phyloP scores from a whole-genome alignment of 345 rosid species.

The Eucalyptus fibrosa region DNA sequence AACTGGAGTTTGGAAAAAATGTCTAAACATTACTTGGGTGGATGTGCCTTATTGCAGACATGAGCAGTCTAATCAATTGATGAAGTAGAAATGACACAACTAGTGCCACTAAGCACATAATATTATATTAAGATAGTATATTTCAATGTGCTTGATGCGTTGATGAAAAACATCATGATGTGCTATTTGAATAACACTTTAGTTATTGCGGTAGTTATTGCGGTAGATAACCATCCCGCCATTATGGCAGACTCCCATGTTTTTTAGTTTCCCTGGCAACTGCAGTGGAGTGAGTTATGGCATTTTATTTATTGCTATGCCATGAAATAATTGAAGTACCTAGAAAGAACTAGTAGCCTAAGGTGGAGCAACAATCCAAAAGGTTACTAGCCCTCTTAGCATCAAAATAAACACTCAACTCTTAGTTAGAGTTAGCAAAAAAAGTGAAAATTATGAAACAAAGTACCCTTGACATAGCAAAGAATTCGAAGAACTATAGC shows the following conservation, averaged over 20 bases:
- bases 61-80: neutral
- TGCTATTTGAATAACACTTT: neutral
- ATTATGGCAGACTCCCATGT: neutral
- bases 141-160: neutral
- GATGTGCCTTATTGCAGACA: neutral
- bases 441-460: neutral
- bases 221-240: neutral
- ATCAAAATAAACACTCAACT: neutral
- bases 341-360: neutral
- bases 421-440: neutral
- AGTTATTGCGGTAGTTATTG: fast-evolving
- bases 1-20: neutral
- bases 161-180: neutral
- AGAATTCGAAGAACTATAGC: neutral
- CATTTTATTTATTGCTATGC: neutral
- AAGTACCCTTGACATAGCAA: neutral
- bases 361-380: neutral
- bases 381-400: neutral
- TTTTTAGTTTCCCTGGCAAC: neutral
- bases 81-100: neutral
- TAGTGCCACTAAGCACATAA: neutral
- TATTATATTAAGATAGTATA: neutral
- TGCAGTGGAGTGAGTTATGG: neutral
- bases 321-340: neutral
- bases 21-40: neutral